Evolutionary conservation across 2,329 filamentous ascomycete species (phyloP).

Genomic region (Chaetomiaceae sp.): DNA sequence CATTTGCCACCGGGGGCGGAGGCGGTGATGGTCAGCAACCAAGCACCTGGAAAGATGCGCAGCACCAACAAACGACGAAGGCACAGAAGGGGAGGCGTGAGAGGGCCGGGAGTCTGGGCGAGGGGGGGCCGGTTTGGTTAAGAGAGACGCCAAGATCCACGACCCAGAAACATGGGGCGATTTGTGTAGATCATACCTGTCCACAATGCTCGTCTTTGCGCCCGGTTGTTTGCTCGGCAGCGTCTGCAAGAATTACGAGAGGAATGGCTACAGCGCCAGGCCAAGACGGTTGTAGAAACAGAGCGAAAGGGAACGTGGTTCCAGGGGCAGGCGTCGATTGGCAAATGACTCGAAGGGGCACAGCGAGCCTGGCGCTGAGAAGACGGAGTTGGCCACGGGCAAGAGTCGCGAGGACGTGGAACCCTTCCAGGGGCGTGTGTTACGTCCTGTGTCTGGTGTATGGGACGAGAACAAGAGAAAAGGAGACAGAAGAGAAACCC

Average conservation of each 20-base stretch:
- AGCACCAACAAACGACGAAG: slow-evolving; percentile 23
- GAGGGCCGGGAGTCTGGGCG: slow-evolving; percentile 21
- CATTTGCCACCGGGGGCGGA: slow-evolving; percentile 27
- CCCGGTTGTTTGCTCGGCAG: background rate
- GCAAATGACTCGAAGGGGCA: slow-evolving; percentile 20
- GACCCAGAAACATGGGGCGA: slow-evolving; percentile 38
- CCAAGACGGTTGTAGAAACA: slow-evolving; percentile 6
- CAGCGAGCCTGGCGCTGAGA: slow-evolving; percentile 10
- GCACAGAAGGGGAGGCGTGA: slow-evolving; percentile 21
- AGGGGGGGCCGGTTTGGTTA: slow-evolving; percentile 30
- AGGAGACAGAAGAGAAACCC: background rate
- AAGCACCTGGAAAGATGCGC: slow-evolving; percentile 31
- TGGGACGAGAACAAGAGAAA: background rate
- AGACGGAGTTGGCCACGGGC: slow-evolving; percentile 1
- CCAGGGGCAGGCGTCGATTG: slow-evolving; percentile 9
- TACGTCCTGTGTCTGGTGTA: background rate
- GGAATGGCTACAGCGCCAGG: slow-evolving; percentile 3
- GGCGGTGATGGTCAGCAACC: slow-evolving; percentile 34
- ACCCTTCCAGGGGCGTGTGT: slow-evolving; percentile 13
- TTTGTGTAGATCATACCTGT: slow-evolving; percentile 43
- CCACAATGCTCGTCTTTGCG: slow-evolving; percentile 23
- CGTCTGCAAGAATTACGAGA: slow-evolving; percentile 2
- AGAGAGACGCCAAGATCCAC: slow-evolving; percentile 34
- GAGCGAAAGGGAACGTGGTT: slow-evolving; percentile 1
- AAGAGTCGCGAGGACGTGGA: slow-evolving; percentile 13